Evolutionary conservation across 73 alveolate genomes (phyloP), one percentile per base, ranked within the genome.

Genomic region (Paramecium tetraurelia): DNA sequence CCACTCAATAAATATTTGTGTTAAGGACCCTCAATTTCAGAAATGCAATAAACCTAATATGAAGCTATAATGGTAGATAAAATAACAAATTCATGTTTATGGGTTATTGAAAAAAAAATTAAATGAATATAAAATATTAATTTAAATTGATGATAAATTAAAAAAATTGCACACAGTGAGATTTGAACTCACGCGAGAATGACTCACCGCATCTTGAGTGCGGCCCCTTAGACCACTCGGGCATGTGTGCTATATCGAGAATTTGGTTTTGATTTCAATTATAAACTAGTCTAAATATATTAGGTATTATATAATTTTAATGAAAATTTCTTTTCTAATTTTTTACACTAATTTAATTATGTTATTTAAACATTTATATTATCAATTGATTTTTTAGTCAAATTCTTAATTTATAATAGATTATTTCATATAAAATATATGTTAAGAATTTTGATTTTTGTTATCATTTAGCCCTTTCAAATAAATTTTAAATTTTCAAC

Each of bases 211-310:
- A 80, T 80, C 90, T 80, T 80, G 90, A 80, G 90, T 80, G 90
- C 90, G 90, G 90, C 90, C 90, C 90, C 90, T 80, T 80, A 80
- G 90, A 80, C 90, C 90, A 80, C 90, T 80, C 90, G 90, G 90
- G 90, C 90, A 80, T 80, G 72, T 80, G 90, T 80, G 90, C 90
- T 80, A 18, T 72, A 72, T 63, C 31, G 69, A 53, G 31, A 53
- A 53, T 53, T n/a, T 53, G 29, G 31, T 53, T 53, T n/a, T n/a
- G 31, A 53, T 53, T 53, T 53, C 35, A 53, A 53, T 53, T 53
- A 53, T 53, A 53, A 53, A 53, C 69, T 4, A 53, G 29, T 53
- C 69, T 2, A 53, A 16, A 1, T 53, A n/a, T 53, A 53, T 3
- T 40, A n/a, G n/a, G n/a, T n/a, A n/a, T n/a, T n/a, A n/a, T n/a